Evolutionary conservation across 2,329 filamentous ascomycete species (phyloP).

Genomic region (Neopestalotiopsis clavispora): DNA sequence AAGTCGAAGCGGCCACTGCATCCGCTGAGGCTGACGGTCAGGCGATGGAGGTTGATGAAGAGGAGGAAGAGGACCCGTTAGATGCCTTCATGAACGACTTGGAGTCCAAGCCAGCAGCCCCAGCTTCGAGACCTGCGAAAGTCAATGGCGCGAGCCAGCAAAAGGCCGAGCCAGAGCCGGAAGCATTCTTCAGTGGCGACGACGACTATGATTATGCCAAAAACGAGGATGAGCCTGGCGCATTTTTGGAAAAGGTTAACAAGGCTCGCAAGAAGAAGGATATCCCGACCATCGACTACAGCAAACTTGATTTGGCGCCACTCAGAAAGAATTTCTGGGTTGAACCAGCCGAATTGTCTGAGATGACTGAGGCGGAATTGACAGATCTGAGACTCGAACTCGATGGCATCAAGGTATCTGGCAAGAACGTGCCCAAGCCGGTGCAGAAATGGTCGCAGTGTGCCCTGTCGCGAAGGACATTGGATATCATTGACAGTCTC

Average conservation of each 20-base stretch:
- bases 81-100: slow-evolving; percentile 94
- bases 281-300: slow-evolving; percentile 85
- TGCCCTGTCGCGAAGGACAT: slow-evolving; percentile 82
- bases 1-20: slow-evolving; percentile 20
- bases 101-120: slow-evolving; percentile 45
- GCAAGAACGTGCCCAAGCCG: slow-evolving; percentile 87
- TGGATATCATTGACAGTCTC: slow-evolving; percentile 82
- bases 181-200: slow-evolving; percentile 82
- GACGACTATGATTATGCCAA: slow-evolving; percentile 70
- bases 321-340: slow-evolving; percentile 96
- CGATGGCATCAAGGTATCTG: slow-evolving; percentile 93
- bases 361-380: slow-evolving; percentile 85
- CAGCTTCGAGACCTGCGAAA: slow-evolving; percentile 36
- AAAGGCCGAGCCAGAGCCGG: slow-evolving; percentile 69
- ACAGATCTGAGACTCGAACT: slow-evolving; percentile 82
- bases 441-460: slow-evolving; percentile 98
- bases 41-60: slow-evolving; percentile 65
- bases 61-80: slow-evolving; percentile 83
- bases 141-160: slow-evolving; percentile 37
- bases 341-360: slow-evolving; percentile 81
- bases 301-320: slow-evolving; percentile 81
- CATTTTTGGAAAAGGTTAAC: slow-evolving; percentile 58
- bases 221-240: slow-evolving; percentile 51
- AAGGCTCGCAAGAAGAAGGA: slow-evolving; percentile 89
- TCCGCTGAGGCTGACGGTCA: slow-evolving; percentile 34